Conservation (phyloP, 2,329 filamentous ascomycete species). For the Bertia moriformis region DNA sequence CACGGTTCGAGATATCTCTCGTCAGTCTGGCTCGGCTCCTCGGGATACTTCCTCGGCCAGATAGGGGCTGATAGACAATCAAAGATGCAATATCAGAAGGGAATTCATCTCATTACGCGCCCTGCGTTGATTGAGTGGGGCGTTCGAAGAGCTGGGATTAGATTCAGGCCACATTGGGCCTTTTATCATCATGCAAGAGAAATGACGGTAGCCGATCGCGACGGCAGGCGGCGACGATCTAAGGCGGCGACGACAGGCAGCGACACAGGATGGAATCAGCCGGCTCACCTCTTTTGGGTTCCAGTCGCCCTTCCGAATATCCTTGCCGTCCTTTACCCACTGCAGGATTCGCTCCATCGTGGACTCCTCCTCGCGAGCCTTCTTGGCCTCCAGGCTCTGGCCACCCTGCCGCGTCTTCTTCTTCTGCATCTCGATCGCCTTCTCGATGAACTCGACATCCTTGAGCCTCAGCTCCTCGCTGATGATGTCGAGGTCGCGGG, state of each 20-base stretch:
- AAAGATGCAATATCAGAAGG: slow-evolving; percentile 42
- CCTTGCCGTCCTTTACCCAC: slow-evolving; percentile 75
- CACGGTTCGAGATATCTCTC: slow-evolving; percentile 4
- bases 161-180: slow-evolving; percentile 73
- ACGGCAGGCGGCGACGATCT: slow-evolving; percentile 13
- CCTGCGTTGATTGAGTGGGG: slow-evolving; percentile 62
- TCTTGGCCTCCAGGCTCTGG: slow-evolving; percentile 94
- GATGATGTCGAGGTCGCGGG: slow-evolving; percentile 90
- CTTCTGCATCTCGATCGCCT: slow-evolving; percentile 76
- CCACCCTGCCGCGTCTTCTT: slow-evolving; percentile 93
- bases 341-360: slow-evolving; percentile 81
- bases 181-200: slow-evolving; percentile 95
- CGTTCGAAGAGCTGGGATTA: slow-evolving; percentile 99
- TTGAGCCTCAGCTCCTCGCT: slow-evolving; percentile 91
- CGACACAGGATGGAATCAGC: slow-evolving; percentile 8
- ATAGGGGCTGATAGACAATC: slow-evolving; percentile 7
- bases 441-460: slow-evolving; percentile 96
- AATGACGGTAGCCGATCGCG: too few species aligned
- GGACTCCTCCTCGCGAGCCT: slow-evolving; percentile 83
- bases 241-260: slow-evolving; percentile 3
- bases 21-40: slow-evolving; percentile 8
- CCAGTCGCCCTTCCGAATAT: slow-evolving; percentile 86
- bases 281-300: slow-evolving; percentile 77
- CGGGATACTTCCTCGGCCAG: slow-evolving; percentile 17
- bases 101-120: slow-evolving; percentile 74